Conservation (phyloP, 2,329 filamentous ascomycete genomes). For the Xylariaceae sp. region DNA sequence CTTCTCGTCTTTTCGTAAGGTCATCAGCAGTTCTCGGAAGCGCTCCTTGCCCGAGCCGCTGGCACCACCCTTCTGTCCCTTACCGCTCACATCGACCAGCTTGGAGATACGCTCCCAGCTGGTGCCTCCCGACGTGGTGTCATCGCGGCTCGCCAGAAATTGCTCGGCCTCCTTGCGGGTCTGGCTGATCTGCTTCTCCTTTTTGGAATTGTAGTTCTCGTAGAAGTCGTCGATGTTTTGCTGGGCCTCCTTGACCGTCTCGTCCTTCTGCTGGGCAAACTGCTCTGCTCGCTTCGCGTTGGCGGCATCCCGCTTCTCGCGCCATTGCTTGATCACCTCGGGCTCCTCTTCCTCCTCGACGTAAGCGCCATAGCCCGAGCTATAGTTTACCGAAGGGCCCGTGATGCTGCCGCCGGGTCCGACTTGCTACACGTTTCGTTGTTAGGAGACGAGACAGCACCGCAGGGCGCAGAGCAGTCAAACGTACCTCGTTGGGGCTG, state of each 20-base stretch:
- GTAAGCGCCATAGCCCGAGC: slow-evolving; percentile 52
- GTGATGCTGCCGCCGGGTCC: slow-evolving; percentile 76
- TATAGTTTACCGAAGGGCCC: slow-evolving; percentile 56
- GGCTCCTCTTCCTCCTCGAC: slow-evolving; percentile 69
- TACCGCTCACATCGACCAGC: slow-evolving; percentile 93
- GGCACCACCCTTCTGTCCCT: slow-evolving; percentile 78
- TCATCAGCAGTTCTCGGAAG: slow-evolving; percentile 84
- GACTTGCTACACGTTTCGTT: slow-evolving; percentile 49
- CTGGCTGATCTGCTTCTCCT: slow-evolving; percentile 85
- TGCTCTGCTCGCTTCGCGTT: slow-evolving; percentile 79
- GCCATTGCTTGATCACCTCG: slow-evolving; percentile 85
- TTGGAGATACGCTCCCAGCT: slow-evolving; percentile 99
- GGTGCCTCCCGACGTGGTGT: slow-evolving; percentile 88
- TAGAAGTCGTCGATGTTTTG: slow-evolving; percentile 98
- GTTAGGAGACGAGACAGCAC: slow-evolving; percentile 7
- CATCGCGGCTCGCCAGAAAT: slow-evolving; percentile 81
- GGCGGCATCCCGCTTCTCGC: slow-evolving; percentile 76
- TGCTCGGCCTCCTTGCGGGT: slow-evolving; percentile 88
- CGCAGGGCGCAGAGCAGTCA: neutral
- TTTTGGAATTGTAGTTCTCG: slow-evolving; percentile 98
- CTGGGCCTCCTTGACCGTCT: slow-evolving; percentile 82
- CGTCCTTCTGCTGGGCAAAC: slow-evolving; percentile 71
- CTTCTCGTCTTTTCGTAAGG: slow-evolving; percentile 89
- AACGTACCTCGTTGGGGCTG: slow-evolving; percentile 58
- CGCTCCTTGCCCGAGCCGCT: slow-evolving; percentile 90